These are phyloP conservation scores for Gossypium trilobum DNA, from an alignment of 441 rosid genomes.

Conservation along the genomic window DNA sequence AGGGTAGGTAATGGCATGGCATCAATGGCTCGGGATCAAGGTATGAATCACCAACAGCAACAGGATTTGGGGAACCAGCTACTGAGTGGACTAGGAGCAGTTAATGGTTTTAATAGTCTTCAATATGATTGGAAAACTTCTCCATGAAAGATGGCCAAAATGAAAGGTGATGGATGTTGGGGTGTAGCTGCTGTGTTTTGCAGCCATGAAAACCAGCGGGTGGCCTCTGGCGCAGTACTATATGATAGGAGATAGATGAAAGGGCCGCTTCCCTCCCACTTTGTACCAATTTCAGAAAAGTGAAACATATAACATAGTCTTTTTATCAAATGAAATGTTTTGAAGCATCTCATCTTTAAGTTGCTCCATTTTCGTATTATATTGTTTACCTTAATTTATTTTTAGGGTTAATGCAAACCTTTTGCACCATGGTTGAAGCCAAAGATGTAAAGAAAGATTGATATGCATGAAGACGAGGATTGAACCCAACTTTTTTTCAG, in stretches of 20 bases:
- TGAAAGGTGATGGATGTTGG: slow-evolving; percentile 17
- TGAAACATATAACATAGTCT: slow-evolving; percentile 39
- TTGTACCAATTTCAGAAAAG: slow-evolving; percentile 47
- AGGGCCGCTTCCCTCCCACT: slow-evolving; percentile 27
- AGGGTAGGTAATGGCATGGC: slow-evolving; percentile 40
- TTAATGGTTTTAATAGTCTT: slow-evolving; percentile 63
- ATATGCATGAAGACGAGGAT: neutral
- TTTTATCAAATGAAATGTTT: neutral
- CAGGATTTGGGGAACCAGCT: slow-evolving; percentile 73
- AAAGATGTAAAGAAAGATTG: too few relatives aligned
- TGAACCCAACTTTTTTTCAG: too few relatives aligned
- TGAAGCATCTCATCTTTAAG: slow-evolving; percentile 12
- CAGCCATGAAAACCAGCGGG: slow-evolving; percentile 21
- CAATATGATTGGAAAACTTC: slow-evolving; percentile 80
- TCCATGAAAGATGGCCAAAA: slow-evolving; percentile 27
- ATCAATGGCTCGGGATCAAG: slow-evolving; percentile 50
- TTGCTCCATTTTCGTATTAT: slow-evolving; percentile 9
- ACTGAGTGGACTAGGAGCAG: slow-evolving; percentile 65
- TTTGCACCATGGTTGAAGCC: too few relatives aligned
- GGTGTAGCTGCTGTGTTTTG: slow-evolving; percentile 29
- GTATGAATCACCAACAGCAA: slow-evolving; percentile 56
- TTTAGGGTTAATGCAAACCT: neutral
- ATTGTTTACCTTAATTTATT: neutral
- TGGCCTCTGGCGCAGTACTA: slow-evolving; percentile 1
- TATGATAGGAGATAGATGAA: slow-evolving; percentile 12